Evolutionary conservation across 2,329 filamentous ascomycete genomes (phyloP), one percentile per base, ranked within the genome.

Genomic region (Penicillium sumatraense): DNA sequence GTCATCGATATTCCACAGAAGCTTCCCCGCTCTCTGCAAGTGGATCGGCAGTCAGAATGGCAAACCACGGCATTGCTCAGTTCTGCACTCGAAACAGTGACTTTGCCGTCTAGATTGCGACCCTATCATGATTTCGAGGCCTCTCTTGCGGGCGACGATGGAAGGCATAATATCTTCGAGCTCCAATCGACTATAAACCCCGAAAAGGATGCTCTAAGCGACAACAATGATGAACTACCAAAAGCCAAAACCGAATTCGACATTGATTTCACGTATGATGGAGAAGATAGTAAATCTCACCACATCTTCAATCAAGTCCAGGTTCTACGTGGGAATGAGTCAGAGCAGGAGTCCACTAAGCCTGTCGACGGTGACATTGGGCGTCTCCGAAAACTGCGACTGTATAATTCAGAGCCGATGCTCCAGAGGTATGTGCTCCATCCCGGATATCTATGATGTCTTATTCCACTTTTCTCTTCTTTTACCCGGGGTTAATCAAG

Each of bases 111-210:
- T 1, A 84, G 93, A 21, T 64, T 76, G 46, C 69, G 73, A 21
- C 68, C 66, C 2, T 70, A 73, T 49, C 65, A 69, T 46, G 69
- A 74, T 56, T 70, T 74, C 31, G 73, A 74, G 51, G 58, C 72
- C 6, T 72, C 73, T 3, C 75, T 96, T 26, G 82, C 81, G 26
- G 72, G 80, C 10, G 72, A 72, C 3, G 71, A 89, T 54, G 91
- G 90, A n/a, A 89, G 86, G 57, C 91, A 93, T 67, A 89, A 85
- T 23, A 86, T 98, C 29, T 90, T 89, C 6, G 87, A 88, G 57
- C 78, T 96, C 45, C 83, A 86, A 54, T 85, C 96, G 78, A 86
- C 83, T 48, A 77, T 90, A 29, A 75, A 79, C 2, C 69, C 56
- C 8, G 56, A 66, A 23, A 52, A 61, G 6, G 46, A 58, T 56